phyloP scores from a whole-genome alignment of 257 asterid species.

The Vinca minor region DNA sequence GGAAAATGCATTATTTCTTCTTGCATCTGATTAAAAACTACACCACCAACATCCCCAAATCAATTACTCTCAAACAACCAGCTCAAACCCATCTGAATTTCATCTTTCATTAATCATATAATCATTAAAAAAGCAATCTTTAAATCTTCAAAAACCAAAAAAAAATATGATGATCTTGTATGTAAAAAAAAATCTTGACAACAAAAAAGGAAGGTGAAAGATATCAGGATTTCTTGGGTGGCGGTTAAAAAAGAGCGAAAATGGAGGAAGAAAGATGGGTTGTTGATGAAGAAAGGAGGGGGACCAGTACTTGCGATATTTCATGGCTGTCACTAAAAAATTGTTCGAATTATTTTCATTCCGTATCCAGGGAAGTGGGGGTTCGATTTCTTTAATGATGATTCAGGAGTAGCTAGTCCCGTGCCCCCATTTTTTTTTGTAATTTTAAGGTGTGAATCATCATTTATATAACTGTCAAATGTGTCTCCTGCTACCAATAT shows the following conservation, averaged over 20 bases:
- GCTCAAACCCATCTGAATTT: constrained; percentile 13
- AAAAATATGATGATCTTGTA: not conserved
- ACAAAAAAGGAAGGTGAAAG: not conserved
- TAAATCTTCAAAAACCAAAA: not conserved
- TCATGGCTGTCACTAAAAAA: constrained; percentile 36
- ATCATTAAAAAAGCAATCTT: not conserved
- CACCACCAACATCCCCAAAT: constrained; percentile 16
- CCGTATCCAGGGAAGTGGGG: no score
- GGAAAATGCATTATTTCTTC: constrained; percentile 58
- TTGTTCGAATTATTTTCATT: no score
- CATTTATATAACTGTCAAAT: no score
- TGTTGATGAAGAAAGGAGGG: constrained; percentile 24
- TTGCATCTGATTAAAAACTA: constrained; percentile 39
- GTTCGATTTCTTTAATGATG: no score
- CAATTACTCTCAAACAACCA: no score
- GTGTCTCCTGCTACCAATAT: no score
- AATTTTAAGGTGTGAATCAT: no score
- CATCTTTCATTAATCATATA: constrained; percentile 1
- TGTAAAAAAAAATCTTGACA: no score
- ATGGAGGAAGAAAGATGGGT: constrained; percentile 41
- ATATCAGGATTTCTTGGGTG: constrained; percentile 2
- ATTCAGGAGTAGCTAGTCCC: no score
- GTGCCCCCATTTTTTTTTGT: no score
- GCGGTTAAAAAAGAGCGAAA: constrained; percentile 31
- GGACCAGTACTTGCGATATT: constrained; percentile 38